Evolutionary conservation across 129 eudicot species (phyloP).

Genomic region (Logfia minima): DNA sequence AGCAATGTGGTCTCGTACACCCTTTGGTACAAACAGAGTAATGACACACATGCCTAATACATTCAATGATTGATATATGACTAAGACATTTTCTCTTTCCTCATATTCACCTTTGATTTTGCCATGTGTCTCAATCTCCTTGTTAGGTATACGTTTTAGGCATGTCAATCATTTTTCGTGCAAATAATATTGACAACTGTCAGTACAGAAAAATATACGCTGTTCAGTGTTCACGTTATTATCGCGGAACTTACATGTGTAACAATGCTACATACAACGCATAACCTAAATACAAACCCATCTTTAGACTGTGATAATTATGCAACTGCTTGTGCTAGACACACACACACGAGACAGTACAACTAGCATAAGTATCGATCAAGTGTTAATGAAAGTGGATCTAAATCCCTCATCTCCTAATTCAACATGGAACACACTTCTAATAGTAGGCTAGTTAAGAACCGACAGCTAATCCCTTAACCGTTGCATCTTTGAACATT

Average conservation of each 20-base stretch:
- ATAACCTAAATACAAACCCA: no score
- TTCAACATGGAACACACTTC: background rate
- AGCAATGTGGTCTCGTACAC: background rate
- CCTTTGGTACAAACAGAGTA: background rate
- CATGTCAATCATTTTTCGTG: background rate
- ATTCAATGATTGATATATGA: background rate
- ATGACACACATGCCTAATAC: background rate
- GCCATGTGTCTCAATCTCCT: background rate
- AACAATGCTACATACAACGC: background rate
- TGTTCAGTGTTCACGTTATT: slow-evolving; percentile 15
- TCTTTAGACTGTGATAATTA: no score
- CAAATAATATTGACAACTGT: background rate
- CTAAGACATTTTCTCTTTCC: background rate
- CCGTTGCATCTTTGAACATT: background rate
- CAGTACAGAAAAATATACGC: slow-evolving; percentile 4
- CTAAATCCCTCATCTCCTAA: background rate
- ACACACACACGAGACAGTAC: background rate
- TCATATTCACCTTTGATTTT: background rate
- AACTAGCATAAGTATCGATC: background rate
- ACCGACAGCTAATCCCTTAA: background rate
- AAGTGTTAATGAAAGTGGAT: background rate
- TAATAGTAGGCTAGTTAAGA: background rate
- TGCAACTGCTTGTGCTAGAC: background rate
- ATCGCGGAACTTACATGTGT: background rate
- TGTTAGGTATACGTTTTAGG: no score